phyloP scores from a whole-genome alignment of 2,329 filamentous ascomycete species.

The Onygena corvina region DNA sequence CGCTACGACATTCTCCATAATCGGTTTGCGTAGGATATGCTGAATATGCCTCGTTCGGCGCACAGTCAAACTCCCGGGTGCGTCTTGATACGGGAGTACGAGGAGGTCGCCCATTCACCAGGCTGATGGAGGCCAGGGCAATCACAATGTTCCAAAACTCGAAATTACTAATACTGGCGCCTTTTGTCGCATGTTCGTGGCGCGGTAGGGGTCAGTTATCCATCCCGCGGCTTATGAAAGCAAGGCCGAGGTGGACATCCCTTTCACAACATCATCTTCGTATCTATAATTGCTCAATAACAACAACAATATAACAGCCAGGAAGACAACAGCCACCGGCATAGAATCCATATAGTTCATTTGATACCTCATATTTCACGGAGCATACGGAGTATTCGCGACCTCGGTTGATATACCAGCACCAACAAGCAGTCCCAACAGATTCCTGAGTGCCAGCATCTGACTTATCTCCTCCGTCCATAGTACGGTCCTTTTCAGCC shows the following conservation, averaged over 20 bases:
- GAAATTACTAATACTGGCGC: conserved; percentile 5
- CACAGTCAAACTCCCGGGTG: too few relatives aligned
- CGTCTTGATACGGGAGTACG: too few relatives aligned
- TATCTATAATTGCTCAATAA: conserved; percentile 1
- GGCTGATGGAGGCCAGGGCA: background rate
- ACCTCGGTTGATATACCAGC: background rate
- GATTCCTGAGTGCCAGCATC: background rate
- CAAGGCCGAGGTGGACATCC: conserved; percentile 1
- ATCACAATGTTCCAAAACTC: background rate
- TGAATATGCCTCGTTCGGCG: conserved; percentile 1
- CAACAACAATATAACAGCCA: too few relatives aligned
- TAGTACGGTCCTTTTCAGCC: background rate
- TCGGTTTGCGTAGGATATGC: background rate
- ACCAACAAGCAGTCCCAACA: background rate
- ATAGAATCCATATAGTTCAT: background rate
- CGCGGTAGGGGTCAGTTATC: background rate
- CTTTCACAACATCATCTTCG: conserved; percentile 1
- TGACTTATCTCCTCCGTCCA: too few relatives aligned
- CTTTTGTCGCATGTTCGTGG: conserved; percentile 1
- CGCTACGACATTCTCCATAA: background rate
- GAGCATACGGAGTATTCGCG: background rate
- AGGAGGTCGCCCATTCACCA: background rate
- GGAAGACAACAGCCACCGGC: background rate
- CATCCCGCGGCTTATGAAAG: conserved; percentile 1
- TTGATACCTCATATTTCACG: background rate